A percentile compares a stretch with the other conserved stretches of the same genome.
Conservation (phyloP, 139 green algal species). For the Ettlia oleoabundans region DNA sequence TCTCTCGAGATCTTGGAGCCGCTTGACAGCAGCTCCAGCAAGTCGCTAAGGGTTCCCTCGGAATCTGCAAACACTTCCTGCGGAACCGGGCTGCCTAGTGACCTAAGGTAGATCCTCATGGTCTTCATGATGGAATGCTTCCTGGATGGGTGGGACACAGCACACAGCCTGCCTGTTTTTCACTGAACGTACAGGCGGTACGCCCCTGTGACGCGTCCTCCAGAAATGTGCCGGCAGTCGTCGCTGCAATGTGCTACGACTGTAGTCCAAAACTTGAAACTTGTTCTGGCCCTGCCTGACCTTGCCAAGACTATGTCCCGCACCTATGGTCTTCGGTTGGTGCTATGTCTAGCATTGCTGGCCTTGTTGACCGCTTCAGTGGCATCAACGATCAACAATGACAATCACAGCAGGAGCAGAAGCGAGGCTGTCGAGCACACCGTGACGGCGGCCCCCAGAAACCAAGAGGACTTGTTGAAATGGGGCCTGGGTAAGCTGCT, state of each 20-base stretch:
- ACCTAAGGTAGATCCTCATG: not conserved
- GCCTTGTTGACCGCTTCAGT: not conserved
- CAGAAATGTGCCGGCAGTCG: no score
- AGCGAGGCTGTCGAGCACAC: not conserved
- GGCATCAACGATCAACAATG: not conserved
- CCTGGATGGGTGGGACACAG: no score
- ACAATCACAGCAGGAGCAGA: not conserved
- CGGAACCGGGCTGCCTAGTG: not conserved
- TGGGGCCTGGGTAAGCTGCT: conserved; percentile 35
- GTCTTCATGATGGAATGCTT: no score
- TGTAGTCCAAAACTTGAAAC: no score
- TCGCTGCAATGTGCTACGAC: no score
- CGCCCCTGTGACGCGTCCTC: no score
- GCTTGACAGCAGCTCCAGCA: not conserved
- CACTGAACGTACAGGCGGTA: no score
- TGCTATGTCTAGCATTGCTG: not conserved
- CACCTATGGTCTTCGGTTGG: no score
- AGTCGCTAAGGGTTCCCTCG: not conserved
- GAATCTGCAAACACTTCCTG: not conserved
- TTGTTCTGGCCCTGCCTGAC: no score
- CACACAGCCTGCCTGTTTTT: no score
- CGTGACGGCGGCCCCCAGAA: not conserved
- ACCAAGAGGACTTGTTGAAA: conserved; percentile 22
- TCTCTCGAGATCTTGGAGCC: not conserved
- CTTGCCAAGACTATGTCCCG: no score